Percentiles rank a stretch among this genome's conserved stretches.
phyloP scores from a whole-genome alignment of 495 filamentous ascomycete genomes.

The Penicillium flavigenum region DNA sequence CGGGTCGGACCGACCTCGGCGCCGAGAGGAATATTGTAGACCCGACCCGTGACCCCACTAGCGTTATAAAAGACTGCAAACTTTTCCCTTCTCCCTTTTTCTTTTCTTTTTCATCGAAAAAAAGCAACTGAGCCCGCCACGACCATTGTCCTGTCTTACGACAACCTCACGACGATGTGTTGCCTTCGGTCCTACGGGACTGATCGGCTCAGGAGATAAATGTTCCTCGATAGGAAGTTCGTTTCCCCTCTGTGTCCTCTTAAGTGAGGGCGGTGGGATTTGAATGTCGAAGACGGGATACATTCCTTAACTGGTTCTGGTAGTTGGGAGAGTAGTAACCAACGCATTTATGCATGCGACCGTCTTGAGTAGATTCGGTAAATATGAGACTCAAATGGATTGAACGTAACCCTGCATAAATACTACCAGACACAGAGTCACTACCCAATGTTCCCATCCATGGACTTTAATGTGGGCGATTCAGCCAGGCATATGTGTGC shows the following conservation, averaged over 20 bases:
- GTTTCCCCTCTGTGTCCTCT: slow-evolving; percentile 59
- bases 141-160: slow-evolving; percentile 56
- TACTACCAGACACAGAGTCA: background rate
- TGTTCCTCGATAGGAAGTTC: slow-evolving; percentile 66
- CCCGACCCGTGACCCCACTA: slow-evolving; percentile 32
- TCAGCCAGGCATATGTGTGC: background rate
- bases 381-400: background rate
- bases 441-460: background rate
- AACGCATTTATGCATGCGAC: background rate
- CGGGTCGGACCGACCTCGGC: background rate
- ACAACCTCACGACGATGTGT: slow-evolving; percentile 55
- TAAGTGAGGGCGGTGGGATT: slow-evolving; percentile 63
- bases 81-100: slow-evolving; percentile 28
- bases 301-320: slow-evolving; percentile 32
- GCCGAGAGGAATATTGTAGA: slow-evolving; percentile 22
- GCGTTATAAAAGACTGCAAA: slow-evolving; percentile 30
- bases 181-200: slow-evolving; percentile 54
- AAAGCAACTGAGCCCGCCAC: slow-evolving; percentile 66
- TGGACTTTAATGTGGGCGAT: background rate
- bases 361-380: background rate
- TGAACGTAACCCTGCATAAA: background rate
- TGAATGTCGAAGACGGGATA: slow-evolving; percentile 69
- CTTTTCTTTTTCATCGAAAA: slow-evolving; percentile 51
- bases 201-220: slow-evolving; percentile 59
- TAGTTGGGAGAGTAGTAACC: background rate